phyloP scores from a whole-genome alignment of 805 yeast genomes.

The Ogataea salicorniae region DNA sequence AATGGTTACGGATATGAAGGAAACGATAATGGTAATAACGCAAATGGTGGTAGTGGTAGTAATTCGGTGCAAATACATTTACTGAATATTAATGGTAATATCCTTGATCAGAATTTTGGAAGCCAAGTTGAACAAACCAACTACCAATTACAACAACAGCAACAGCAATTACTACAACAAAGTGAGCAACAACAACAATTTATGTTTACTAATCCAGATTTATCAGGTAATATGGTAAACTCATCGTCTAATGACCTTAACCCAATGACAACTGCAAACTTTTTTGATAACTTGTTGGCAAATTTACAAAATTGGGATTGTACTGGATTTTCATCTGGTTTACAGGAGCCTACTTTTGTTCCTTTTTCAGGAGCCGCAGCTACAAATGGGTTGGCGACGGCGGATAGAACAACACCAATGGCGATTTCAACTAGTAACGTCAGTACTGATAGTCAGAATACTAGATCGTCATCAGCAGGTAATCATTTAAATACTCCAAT shows the following conservation, averaged over 20 bases:
- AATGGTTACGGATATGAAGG: not conserved
- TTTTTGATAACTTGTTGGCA: conserved; percentile 19
- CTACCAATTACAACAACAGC: conserved; percentile 15
- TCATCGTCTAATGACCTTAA: conserved; percentile 7
- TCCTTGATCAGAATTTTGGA: conserved; percentile 12
- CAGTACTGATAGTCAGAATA: too few relatives aligned
- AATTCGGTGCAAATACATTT: conserved; percentile 10
- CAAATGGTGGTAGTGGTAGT: not conserved
- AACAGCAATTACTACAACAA: conserved; percentile 7
- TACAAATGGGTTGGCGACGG: not conserved
- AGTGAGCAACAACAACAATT: conserved; percentile 2
- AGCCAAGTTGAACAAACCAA: conserved; percentile 13
- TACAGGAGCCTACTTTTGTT: too few relatives aligned
- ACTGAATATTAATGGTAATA: conserved; percentile 12
- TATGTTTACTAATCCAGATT: not conserved
- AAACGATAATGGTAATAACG: not conserved
- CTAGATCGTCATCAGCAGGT: too few relatives aligned
- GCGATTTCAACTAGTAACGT: not conserved
- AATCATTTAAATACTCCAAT: too few relatives aligned
- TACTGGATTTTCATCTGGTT: not conserved
- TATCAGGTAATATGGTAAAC: not conserved
- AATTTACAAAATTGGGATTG: conserved; percentile 23
- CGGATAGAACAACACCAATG: not conserved
- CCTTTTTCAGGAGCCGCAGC: not conserved
- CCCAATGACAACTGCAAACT: conserved; percentile 6